Evolutionary conservation across 73 alveolate genomes (phyloP), one percentile per base, ranked within the genome.

Genomic region (Stentor coeruleus): DNA sequence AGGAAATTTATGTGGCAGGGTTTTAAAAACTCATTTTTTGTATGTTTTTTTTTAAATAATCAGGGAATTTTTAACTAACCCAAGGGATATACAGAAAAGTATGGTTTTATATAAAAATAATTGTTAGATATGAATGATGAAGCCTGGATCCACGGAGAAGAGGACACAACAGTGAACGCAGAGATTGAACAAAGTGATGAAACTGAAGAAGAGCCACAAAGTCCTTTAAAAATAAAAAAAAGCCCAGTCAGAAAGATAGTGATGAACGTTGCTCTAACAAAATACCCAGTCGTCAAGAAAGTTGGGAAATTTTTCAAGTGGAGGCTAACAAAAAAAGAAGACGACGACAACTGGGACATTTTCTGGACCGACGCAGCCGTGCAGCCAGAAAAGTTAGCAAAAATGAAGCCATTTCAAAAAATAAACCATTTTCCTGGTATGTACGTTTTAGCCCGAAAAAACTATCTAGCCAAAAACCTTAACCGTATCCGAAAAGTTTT

Each of bases 371-470:
- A 85, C 57, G 90, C 87, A 3, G 91, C 88, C 3, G 91, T 85
- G 26, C 59, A 76, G 55, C 81, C 89, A 26, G 91, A 85, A 41
- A 35, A 59, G 6, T 59, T 85, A 20, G 88, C 88, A 4, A 82
- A 81, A 82, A 91, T 92, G 96, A 58, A 85, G 75, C 85, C 85
- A 39, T 83, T 90, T 59, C 88, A 92, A 77, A 84, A 93, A 66
- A 87, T 90, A 39, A 92, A 92, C 81, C 96, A 92, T 60, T 90
- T 92, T 59, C 98, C 98, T 26, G 98, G 98, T 20, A 92, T 92
- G 96, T 90, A 92, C 75, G 89, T 81, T 41, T 73, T 92, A 26
- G 94, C 96, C 35, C 87, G 94, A 77, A 92, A 92, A 81, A 92
- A 92, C 77, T 83, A 90, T 73, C 88, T 92, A 41, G 98, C 95